Percentiles rank a stretch among this genome's conserved stretches.
Evolutionary conservation across 768 basidiomycete species (phyloP).

Genomic region (Vararia minispora): DNA sequence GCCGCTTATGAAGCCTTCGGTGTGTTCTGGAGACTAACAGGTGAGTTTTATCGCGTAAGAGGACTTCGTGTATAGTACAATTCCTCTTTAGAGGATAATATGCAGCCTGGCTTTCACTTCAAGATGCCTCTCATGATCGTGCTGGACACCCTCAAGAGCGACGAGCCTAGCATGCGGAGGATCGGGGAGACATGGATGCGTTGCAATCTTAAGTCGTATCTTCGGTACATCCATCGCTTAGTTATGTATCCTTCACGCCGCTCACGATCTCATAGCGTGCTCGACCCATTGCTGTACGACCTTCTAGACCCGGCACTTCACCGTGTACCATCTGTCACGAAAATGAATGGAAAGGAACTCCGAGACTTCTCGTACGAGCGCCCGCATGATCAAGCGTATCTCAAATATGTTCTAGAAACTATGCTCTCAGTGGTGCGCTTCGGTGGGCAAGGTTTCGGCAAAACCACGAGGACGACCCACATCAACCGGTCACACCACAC

Average conservation of each 20-base stretch:
- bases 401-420: constrained; percentile 65
- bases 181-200: constrained; percentile 97
- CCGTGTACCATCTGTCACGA: constrained; percentile 35
- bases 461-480: constrained; percentile 52
- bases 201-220: constrained; percentile 82
- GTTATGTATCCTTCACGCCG: constrained; percentile 1
- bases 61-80: too few relatives aligned
- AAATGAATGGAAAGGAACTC: constrained; percentile 55
- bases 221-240: constrained; percentile 41
- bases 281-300: constrained; percentile 80
- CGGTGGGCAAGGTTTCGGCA: constrained; percentile 82
- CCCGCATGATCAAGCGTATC: constrained; percentile 66
- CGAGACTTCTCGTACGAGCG: constrained; percentile 59
- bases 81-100: constrained; percentile 70
- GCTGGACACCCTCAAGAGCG: constrained; percentile 69
- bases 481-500: constrained; percentile 57
- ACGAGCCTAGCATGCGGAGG: constrained; percentile 62
- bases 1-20: constrained; percentile 83
- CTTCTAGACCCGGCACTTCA: constrained; percentile 61
- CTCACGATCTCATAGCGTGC: constrained; percentile 39
- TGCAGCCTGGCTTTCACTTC: constrained; percentile 73
- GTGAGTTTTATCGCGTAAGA: too few relatives aligned
- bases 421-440: constrained; percentile 71
- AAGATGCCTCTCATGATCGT: constrained; percentile 83
- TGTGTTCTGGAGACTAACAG: constrained; percentile 82